These are phyloP conservation scores for Yamadazyma takamatsuzukensis DNA, from an alignment of 805 yeast species.

Conservation along the genomic window DNA sequence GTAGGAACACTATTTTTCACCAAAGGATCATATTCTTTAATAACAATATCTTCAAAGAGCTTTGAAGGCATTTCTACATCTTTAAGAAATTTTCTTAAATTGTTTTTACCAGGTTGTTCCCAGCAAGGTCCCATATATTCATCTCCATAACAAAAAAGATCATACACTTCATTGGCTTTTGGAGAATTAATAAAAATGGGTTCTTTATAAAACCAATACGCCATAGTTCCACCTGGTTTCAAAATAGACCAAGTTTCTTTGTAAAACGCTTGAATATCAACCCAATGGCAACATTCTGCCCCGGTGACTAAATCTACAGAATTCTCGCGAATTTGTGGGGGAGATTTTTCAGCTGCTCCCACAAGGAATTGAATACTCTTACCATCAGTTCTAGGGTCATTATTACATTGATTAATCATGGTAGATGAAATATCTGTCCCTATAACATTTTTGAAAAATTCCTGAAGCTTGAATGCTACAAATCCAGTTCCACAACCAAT, in stretches of 20 bases:
- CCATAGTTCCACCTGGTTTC: slow-evolving; percentile 62
- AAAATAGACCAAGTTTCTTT: slow-evolving; percentile 47
- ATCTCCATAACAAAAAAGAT: slow-evolving; percentile 28
- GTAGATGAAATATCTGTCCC: slow-evolving; percentile 46
- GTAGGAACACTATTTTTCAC: slow-evolving; percentile 8
- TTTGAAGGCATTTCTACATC: slow-evolving; percentile 34
- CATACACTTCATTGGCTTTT: slow-evolving; percentile 52
- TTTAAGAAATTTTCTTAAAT: slow-evolving; percentile 32
- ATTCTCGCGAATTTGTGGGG: slow-evolving; percentile 6
- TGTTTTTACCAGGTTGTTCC: slow-evolving; percentile 46
- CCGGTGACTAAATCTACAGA: slow-evolving; percentile 61
- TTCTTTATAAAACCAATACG: slow-evolving; percentile 79
- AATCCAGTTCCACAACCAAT: slow-evolving; percentile 57
- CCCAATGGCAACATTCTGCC: slow-evolving; percentile 92
- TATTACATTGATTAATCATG: slow-evolving; percentile 38
- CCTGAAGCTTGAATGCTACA: slow-evolving; percentile 35
- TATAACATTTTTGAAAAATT: slow-evolving; percentile 25
- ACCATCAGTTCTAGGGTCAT: slow-evolving; percentile 2
- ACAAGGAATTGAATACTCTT: slow-evolving; percentile 25
- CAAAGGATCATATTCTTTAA: slow-evolving; percentile 26
- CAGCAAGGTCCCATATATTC: slow-evolving; percentile 46
- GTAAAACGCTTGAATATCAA: slow-evolving; percentile 54
- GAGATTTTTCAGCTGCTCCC: slow-evolving; percentile 30
- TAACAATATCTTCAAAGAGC: slow-evolving; percentile 36
- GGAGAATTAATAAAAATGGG: slow-evolving; percentile 46